Conservation (phyloP, 768 basidiomycete species). For the Cystofilobasidium bisporidii region DNA sequence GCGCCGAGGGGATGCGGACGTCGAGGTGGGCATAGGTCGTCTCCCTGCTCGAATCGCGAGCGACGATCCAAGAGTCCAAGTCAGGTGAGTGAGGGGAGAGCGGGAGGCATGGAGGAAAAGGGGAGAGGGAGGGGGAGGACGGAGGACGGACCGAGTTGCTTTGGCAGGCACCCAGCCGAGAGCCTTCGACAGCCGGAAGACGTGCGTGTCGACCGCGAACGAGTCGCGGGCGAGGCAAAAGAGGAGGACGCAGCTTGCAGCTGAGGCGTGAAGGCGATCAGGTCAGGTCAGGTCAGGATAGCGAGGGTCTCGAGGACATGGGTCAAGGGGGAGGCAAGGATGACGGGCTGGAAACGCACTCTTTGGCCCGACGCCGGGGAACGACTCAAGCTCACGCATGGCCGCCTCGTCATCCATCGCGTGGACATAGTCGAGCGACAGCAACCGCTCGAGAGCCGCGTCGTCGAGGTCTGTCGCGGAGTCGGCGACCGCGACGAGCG, state of each 20-base stretch:
- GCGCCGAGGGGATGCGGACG: constrained; percentile 20
- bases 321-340: not conserved
- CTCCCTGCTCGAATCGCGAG: constrained; percentile 2
- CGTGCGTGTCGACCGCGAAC: constrained; percentile 28
- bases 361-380: constrained; percentile 26
- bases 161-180: constrained; percentile 26
- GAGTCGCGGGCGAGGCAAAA: constrained; percentile 25
- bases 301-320: too few species aligned
- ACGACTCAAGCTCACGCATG: constrained; percentile 23
- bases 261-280: too few species aligned
- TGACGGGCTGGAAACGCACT: not conserved
- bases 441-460: constrained; percentile 7
- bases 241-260: constrained; percentile 23
- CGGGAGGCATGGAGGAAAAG: not conserved
- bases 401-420: constrained; percentile 12
- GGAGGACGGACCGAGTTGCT: constrained; percentile 11
- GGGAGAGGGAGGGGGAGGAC: not conserved
- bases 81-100: too few species aligned
- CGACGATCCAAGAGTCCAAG: not conserved
- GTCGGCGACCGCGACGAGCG: not conserved
- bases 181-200: constrained; percentile 22
- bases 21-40: constrained; percentile 24
- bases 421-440: constrained; percentile 22
- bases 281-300: not conserved
- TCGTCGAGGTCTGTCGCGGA: not conserved